A percentile compares a stretch with the other conserved stretches of the same genome.
phyloP scores from a whole-genome alignment of 1,139 yeast genomes.

The Blastobotrys proliferans region DNA sequence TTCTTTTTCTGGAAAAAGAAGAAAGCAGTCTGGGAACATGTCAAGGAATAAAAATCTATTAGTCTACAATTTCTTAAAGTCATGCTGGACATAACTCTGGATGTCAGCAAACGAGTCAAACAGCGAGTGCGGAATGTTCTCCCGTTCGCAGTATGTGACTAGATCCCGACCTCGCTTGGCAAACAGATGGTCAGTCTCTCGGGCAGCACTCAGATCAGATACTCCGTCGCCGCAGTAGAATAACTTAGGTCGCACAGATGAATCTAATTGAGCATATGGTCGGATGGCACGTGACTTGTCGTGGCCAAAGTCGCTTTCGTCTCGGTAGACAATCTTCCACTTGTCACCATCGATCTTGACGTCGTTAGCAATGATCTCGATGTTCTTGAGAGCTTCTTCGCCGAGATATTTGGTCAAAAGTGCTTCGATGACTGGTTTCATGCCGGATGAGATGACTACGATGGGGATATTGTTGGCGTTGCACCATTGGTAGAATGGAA shows the following conservation, averaged over 20 bases:
- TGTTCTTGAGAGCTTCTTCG: constrained; percentile 62
- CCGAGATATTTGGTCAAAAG: constrained; percentile 73
- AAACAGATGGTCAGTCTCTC: constrained; percentile 86
- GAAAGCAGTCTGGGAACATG: too few species aligned
- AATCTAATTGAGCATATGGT: constrained; percentile 48
- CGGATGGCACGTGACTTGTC: constrained; percentile 83
- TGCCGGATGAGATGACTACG: constrained; percentile 77
- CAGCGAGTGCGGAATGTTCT: constrained; percentile 78
- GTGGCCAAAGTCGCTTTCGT: constrained; percentile 87
- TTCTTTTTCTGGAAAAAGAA: too few species aligned
- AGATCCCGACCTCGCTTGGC: constrained; percentile 92
- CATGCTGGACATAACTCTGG: constrained; percentile 48
- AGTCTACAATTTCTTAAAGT: too few species aligned
- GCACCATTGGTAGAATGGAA: constrained; percentile 77
- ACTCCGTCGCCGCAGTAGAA: constrained; percentile 98
- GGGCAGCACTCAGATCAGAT: constrained; percentile 89
- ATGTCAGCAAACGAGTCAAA: constrained; percentile 76
- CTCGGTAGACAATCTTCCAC: constrained; percentile 85
- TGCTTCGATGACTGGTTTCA: constrained; percentile 85
- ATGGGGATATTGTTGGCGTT: constrained; percentile 65
- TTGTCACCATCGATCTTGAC: constrained; percentile 47
- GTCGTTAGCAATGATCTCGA: constrained; percentile 79
- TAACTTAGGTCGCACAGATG: constrained; percentile 50
- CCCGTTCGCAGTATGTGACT: constrained; percentile 75
- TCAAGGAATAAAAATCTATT: too few species aligned